Evolutionary conservation across 192 early-diverging fungal species (phyloP).

Genomic region (Coemansia erecta): DNA sequence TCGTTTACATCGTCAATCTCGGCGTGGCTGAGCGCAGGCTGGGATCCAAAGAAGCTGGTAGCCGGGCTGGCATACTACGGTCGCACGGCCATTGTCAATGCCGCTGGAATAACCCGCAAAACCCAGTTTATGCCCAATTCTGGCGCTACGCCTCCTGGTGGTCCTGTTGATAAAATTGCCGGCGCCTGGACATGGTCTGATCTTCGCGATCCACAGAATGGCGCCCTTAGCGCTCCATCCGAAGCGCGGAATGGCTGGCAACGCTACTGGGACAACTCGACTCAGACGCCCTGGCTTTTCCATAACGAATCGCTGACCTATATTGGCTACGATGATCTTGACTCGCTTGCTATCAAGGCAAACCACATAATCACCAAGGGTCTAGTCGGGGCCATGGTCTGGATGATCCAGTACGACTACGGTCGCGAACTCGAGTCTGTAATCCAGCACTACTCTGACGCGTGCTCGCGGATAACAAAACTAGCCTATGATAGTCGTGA

Average conservation of each 20-base stretch:
- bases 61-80: constrained; percentile 68
- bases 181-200: constrained; percentile 51
- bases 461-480: constrained; percentile 23
- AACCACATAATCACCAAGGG: constrained; percentile 48
- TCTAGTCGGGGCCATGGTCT: constrained; percentile 69
- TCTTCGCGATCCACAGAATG: constrained; percentile 33
- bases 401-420: constrained; percentile 66
- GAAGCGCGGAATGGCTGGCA: constrained; percentile 55
- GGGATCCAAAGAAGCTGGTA: constrained; percentile 60
- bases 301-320: constrained; percentile 58
- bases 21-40: constrained; percentile 57
- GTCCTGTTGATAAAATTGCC: constrained; percentile 41
- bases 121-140: constrained; percentile 42
- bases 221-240: constrained; percentile 25
- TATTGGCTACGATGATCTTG: constrained; percentile 70
- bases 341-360: constrained; percentile 61
- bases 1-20: constrained; percentile 55
- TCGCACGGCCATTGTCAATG: constrained; percentile 32
- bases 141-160: constrained; percentile 31
- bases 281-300: constrained; percentile 70
- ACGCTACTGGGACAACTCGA: constrained; percentile 61
- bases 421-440: constrained; percentile 56
- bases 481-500: constrained; percentile 4
- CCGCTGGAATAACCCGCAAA: not conserved
- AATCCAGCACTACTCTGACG: constrained; percentile 23